Percentiles rank a stretch among this genome's conserved stretches.
Conservation (phyloP, 2,329 filamentous ascomycete genomes). For the Cladosporium sp. region DNA sequence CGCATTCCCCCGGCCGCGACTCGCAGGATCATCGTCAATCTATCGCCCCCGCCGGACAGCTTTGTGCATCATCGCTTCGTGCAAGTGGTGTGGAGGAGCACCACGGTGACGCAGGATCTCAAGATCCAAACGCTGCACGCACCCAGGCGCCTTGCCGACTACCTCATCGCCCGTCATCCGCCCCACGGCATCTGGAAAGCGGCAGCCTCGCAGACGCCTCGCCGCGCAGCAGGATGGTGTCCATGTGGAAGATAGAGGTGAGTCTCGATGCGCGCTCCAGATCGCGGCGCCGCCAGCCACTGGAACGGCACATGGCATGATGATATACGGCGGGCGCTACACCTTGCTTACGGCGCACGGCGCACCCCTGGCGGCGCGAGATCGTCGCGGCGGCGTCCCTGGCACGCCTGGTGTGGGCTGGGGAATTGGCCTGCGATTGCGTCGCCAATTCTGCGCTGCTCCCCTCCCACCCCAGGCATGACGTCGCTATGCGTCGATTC, state of each 20-base stretch:
- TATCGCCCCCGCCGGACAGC: neutral
- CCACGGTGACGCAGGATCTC: slow-evolving; percentile 6
- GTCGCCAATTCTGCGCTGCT: neutral
- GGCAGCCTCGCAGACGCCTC: too few species aligned
- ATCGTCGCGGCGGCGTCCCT: too few species aligned
- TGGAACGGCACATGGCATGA: too few species aligned
- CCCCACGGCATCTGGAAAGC: too few species aligned
- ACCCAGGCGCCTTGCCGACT: neutral
- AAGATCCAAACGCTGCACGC: neutral
- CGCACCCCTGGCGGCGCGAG: too few species aligned
- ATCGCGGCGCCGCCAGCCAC: too few species aligned
- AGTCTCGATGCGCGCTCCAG: neutral
- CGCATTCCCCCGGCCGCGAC: slow-evolving; percentile 7
- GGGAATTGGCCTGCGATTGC: slow-evolving; percentile 1
- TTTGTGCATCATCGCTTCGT: slow-evolving; percentile 3
- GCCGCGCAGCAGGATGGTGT: neutral
- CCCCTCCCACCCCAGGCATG: neutral
- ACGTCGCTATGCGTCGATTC: neutral
- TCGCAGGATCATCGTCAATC: slow-evolving; percentile 3
- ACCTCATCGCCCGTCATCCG: neutral
- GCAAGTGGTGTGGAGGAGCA: slow-evolving; percentile 4
- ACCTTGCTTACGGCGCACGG: too few species aligned
- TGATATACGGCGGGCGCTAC: too few species aligned
- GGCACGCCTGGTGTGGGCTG: neutral
- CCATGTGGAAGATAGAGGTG: neutral